These are phyloP conservation scores for Microbotryum saponariae DNA, from an alignment of 1,284 basidiomycete species.

Conservation along the genomic window DNA sequence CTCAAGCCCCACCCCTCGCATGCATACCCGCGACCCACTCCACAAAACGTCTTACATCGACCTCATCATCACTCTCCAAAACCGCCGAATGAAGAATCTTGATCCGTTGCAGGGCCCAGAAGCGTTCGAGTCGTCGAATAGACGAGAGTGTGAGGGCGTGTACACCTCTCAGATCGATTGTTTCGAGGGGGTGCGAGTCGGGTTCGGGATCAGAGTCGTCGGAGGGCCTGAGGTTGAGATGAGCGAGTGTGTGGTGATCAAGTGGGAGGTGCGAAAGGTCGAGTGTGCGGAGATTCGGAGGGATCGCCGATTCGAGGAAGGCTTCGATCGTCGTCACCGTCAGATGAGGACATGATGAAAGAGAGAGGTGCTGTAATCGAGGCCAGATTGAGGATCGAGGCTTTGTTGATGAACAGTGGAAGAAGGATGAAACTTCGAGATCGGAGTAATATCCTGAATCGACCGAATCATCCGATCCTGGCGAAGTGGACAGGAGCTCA, in stretches of 20 bases:
- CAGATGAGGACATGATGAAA: conserved; percentile 1
- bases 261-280: conserved; percentile 12
- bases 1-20: too few species aligned
- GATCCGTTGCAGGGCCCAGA: background rate
- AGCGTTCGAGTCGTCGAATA: background rate
- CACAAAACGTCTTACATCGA: conserved; percentile 13
- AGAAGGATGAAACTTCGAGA: background rate
- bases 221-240: background rate
- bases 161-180: conserved; percentile 5
- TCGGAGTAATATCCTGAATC: background rate
- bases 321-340: background rate
- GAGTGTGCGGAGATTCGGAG: background rate
- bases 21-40: conserved; percentile 10
- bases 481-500: too few species aligned
- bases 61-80: conserved; percentile 17
- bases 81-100: conserved; percentile 4
- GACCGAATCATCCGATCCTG: background rate
- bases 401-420: background rate
- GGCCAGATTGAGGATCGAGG: background rate
- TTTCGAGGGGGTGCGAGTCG: background rate
- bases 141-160: conserved; percentile 6
- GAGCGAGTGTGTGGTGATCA: background rate
- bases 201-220: too few species aligned
- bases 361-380: background rate
- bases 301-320: background rate